Evolutionary conservation across 2,329 filamentous ascomycete genomes (phyloP).

Genomic region (Gliomastix tumulicola): DNA sequence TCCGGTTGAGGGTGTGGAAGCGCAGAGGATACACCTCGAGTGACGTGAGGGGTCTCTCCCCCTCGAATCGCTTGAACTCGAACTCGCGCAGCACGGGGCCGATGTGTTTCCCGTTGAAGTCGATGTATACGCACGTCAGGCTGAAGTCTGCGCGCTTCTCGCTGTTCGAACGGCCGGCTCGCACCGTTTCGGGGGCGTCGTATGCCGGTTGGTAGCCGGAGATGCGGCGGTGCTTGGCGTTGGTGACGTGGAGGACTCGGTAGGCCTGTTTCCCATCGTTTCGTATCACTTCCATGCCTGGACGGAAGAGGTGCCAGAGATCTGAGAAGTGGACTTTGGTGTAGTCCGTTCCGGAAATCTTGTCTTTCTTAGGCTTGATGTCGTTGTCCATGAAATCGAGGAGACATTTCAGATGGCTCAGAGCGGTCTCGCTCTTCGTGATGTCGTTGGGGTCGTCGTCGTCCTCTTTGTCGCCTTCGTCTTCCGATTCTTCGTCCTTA

Average conservation of each 20-base stretch:
- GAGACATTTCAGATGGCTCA: slow-evolving; percentile 4
- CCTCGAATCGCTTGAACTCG: slow-evolving; percentile 5
- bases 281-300: slow-evolving; percentile 3
- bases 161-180: not conserved
- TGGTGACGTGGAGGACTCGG: not conserved
- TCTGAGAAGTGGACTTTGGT: slow-evolving; percentile 8
- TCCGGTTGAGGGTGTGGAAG: too few relatives aligned
- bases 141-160: slow-evolving; percentile 1
- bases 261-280: slow-evolving; percentile 1
- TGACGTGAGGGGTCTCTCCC: slow-evolving; percentile 1
- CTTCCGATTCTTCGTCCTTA: too few relatives aligned
- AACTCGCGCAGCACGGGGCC: slow-evolving; percentile 4
- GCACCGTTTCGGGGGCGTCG: too few relatives aligned
- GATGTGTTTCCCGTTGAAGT: slow-evolving; percentile 2
- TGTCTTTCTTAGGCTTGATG: slow-evolving; percentile 3
- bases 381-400: slow-evolving; percentile 8
- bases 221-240: too few relatives aligned
- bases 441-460: not conserved
- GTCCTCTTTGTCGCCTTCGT: not conserved
- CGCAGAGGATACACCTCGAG: slow-evolving; percentile 5
- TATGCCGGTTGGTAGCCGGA: too few relatives aligned
- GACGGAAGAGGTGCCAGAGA: slow-evolving; percentile 8
- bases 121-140: slow-evolving; percentile 6
- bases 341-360: too few relatives aligned
- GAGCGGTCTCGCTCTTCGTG: too few relatives aligned